These are phyloP conservation scores for Tetrapisispora nanseiensis DNA, from an alignment of 805 yeast species.

Conservation along the genomic window DNA sequence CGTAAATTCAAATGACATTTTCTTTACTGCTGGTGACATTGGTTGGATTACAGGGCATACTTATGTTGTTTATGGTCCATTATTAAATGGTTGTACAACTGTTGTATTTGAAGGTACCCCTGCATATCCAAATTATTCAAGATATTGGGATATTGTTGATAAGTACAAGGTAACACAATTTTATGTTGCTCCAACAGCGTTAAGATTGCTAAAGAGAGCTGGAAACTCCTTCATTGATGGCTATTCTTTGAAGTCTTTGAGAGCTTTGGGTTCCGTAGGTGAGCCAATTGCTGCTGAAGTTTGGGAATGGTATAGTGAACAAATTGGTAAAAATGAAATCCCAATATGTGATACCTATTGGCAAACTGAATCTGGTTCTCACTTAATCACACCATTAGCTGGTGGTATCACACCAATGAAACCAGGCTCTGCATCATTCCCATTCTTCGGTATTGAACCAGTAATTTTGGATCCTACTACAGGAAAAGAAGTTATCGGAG, in stretches of 20 bases:
- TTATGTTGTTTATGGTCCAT: conserved; percentile 74
- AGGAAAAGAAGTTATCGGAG: conserved; percentile 59
- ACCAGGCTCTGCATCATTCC: conserved; percentile 79
- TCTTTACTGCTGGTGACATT: conserved; percentile 83
- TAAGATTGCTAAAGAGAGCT: conserved; percentile 64
- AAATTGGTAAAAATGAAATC: conserved; percentile 59
- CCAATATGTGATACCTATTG: conserved; percentile 78
- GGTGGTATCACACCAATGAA: conserved; percentile 69
- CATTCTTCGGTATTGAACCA: conserved; percentile 74
- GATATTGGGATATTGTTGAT: conserved; percentile 73
- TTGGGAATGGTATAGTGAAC: conserved; percentile 78
- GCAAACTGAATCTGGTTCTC: conserved; percentile 85
- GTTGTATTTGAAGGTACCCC: conserved; percentile 83
- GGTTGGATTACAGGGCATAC: conserved; percentile 92
- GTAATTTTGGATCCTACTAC: conserved; percentile 63
- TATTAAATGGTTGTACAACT: conserved; percentile 66
- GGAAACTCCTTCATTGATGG: conserved; percentile 55
- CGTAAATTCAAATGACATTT: conserved; percentile 59
- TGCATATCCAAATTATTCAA: conserved; percentile 68
- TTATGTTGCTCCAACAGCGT: conserved; percentile 79
- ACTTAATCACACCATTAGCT: conserved; percentile 67
- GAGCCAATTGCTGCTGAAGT: conserved; percentile 80
- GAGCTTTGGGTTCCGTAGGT: conserved; percentile 75
- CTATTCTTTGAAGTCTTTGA: conserved; percentile 52
- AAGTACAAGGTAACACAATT: conserved; percentile 65